These are phyloP conservation scores for Leccinellum rugosiceps DNA, from an alignment of 768 basidiomycete genomes.

Conservation along the genomic window DNA sequence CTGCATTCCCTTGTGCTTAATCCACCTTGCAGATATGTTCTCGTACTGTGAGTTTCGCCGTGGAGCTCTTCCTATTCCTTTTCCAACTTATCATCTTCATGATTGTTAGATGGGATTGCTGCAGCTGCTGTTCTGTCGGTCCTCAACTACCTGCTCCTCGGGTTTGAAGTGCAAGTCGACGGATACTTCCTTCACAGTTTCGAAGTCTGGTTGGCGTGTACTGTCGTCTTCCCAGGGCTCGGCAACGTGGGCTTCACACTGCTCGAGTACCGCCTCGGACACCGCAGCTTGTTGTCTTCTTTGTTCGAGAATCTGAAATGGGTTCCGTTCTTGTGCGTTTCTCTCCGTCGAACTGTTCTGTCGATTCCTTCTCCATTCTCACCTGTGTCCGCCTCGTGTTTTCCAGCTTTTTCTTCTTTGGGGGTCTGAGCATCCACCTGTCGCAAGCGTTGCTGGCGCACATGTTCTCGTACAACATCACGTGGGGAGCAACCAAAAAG, in stretches of 20 bases:
- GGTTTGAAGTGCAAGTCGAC: slow-evolving; percentile 66
- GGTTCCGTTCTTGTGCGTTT: slow-evolving; percentile 38
- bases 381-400: neutral
- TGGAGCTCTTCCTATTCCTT: neutral
- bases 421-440: slow-evolving; percentile 53
- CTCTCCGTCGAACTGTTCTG: neutral
- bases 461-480: slow-evolving; percentile 56
- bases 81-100: neutral
- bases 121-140: slow-evolving; percentile 62
- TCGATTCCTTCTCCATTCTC: neutral
- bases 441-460: slow-evolving; percentile 52
- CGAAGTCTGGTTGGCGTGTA: slow-evolving; percentile 79
- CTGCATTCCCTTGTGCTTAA: neutral
- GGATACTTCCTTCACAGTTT: slow-evolving; percentile 76
- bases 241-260: slow-evolving; percentile 72
- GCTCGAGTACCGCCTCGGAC: slow-evolving; percentile 72
- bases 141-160: slow-evolving; percentile 75
- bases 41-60: slow-evolving; percentile 42
- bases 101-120: slow-evolving; percentile 50
- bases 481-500: slow-evolving; percentile 66
- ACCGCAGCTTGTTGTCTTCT: slow-evolving; percentile 22
- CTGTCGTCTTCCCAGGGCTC: slow-evolving; percentile 69
- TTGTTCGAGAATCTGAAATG: slow-evolving; percentile 28
- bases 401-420: slow-evolving; percentile 49
- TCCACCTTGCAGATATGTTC: slow-evolving; percentile 40